Evolutionary conservation across 225 moss, liverwort and hornwort species (phyloP).

Genomic region (Sphagnum contortum): DNA sequence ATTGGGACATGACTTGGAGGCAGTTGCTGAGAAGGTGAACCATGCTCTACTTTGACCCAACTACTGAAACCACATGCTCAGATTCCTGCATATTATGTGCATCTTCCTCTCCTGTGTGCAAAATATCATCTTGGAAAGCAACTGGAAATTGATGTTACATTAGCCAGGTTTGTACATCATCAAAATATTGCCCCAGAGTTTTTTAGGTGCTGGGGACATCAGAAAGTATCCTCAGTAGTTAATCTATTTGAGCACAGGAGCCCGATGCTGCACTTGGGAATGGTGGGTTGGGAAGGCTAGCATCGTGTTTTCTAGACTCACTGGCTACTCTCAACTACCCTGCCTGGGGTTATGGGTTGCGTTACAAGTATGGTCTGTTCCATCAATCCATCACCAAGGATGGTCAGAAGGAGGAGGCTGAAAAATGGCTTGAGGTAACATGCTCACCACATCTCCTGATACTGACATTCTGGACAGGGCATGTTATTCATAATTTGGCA

Average conservation of each 20-base stretch:
- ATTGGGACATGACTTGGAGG: conserved; percentile 70
- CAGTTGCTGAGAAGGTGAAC: conserved; percentile 59
- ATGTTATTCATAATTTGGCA: background rate
- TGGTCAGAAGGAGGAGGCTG: conserved; percentile 74
- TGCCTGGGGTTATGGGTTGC: conserved; percentile 96
- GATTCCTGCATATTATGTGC: too few species aligned
- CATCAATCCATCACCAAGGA: conserved; percentile 87
- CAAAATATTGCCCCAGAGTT: too few species aligned
- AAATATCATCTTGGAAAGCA: too few species aligned
- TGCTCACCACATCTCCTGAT: background rate
- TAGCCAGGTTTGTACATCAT: too few species aligned
- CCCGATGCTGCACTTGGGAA: conserved; percentile 95
- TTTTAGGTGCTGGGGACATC: too few species aligned
- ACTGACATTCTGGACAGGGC: background rate
- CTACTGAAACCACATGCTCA: background rate
- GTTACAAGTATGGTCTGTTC: conserved; percentile 91
- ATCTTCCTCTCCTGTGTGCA: too few species aligned
- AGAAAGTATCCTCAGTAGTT: too few species aligned
- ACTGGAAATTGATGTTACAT: too few species aligned
- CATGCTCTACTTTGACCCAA: background rate
- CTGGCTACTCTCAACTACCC: conserved; percentile 90
- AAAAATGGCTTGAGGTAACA: conserved; percentile 87
- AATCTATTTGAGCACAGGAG: conserved; percentile 30
- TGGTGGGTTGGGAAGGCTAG: conserved; percentile 87
- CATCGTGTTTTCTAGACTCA: conserved; percentile 92